Evolutionary conservation across 2,329 filamentous ascomycete species (phyloP), one percentile per base, ranked within the genome.

Genomic region (Ascochyta koolunga): DNA sequence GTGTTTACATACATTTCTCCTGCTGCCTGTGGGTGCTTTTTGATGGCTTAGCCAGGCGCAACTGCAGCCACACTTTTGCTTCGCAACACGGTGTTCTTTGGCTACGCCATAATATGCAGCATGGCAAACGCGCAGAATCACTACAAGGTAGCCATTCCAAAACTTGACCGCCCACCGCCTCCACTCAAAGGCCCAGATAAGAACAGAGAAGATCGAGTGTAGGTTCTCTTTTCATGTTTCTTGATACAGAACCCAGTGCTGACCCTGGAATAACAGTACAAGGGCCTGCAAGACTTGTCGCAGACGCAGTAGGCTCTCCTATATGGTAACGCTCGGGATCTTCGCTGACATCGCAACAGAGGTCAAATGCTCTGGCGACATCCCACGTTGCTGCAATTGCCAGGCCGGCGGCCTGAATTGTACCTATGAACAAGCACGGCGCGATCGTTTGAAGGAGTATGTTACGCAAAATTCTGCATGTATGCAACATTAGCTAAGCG

Each of bases 201-300:
- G 22, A 37, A 25, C 16, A 57, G 43, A 47, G 64, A 67, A 19
- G 59, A 67, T 41, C 56, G 64, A 41, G 58, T 63, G 64, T 67
- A 45, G 29, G 56, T 58, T 16, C 16, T 24, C 21, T 19, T 21
- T 33, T n/a, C 19, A 21, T 16, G 2, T 5, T 6, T 3, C 29
- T 27, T 8, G 7, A 27, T 27, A 27, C 5, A 27, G 29, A 6
- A 35, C 13, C 16, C 25, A 19, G 24, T 50, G 35, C 59, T 56
- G 33, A 44, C 10, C 11, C 29, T 18, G 10, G 9, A 10, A 10
- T 7, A 1, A 1, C 32, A 66, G 64, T 5, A 55, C 55, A 13
- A 59, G 65, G 50, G 65, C 65, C 29, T 68, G 65, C 40, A 61
- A 65, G 38, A 58, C 46, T 7, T 68, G 64, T 40, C 64, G 65